Base-by-base conservation (phyloP, 1,139 yeast species). In the Meyerozyma carpophila region DNA sequence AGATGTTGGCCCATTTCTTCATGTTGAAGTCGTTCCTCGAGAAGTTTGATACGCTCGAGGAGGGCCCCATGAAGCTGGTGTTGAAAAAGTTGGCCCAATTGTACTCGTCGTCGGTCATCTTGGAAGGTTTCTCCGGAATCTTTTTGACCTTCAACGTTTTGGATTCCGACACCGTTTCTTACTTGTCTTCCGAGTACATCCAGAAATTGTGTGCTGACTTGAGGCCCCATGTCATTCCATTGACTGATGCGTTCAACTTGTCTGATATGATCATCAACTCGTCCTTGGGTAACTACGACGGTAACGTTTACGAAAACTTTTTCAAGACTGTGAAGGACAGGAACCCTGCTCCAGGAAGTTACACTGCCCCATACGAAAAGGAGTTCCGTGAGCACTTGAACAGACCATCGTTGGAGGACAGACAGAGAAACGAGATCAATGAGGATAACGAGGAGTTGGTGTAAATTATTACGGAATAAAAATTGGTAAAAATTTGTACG, bases 241-340 rank as follows among this genome's bases (percentile, higher is more conserved):
- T 87, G 55, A 86, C 95, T n/a, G 98, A 91, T 66, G 78, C 96
- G 5, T 91, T 91, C 77, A 83, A 84, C 68, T 76, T 85, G 58
- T 80, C 91, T 32, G 97, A 91, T 66, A 86, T 79, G 69, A 78
- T 85, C 67, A 77, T 91, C 61, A 88, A 90, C 67, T 80, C 97
- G 2, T 84, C 96, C 29, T 77, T 91, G 50, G 98, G 97, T 49
- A 76, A 73, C 56, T 85, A 78, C 65, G 82, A 88, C 57, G 98
- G 98, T 52, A 85, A 90, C 62, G 82, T 88, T 45, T 91, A 90
- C 70, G 83, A 82, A 62, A 81, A 87, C 65, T 90, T 90, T 63
- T 81, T 80, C 59, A 61, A 57, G 34, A 64, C 64, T 42, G 80
- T 79, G 48, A 77, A 77, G 55, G 68, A 64, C 43, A 65, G 66